These are phyloP conservation scores for Rhizopogon sp. DNA, from an alignment of 768 basidiomycete genomes.

Conservation along the genomic window DNA sequence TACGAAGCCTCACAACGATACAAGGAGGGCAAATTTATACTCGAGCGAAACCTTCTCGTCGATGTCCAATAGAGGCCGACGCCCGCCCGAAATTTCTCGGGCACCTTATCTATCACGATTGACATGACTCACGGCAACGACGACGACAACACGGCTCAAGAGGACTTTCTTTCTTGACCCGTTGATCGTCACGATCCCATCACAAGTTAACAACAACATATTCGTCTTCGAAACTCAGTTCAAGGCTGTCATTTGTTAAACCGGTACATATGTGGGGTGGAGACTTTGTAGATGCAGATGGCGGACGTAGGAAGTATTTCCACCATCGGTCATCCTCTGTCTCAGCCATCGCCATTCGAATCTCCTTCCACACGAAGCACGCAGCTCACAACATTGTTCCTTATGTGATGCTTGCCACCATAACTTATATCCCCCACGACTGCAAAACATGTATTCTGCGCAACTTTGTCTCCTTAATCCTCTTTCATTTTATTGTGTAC, in stretches of 20 bases:
- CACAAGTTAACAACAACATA: conserved; percentile 13
- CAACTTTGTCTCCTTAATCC: background rate
- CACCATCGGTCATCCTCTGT: background rate
- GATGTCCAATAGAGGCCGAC: conserved; percentile 66
- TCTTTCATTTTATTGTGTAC: background rate
- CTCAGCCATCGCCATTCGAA: conserved; percentile 2
- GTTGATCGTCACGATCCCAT: conserved; percentile 12
- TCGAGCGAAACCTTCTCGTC: conserved; percentile 86
- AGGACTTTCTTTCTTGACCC: conserved; percentile 4
- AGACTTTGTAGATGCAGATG: background rate
- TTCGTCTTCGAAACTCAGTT: conserved; percentile 1
- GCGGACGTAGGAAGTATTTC: conserved; percentile 6
- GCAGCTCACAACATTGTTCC: background rate
- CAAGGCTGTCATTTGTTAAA: conserved; percentile 15
- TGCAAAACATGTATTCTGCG: background rate
- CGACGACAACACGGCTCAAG: conserved; percentile 7
- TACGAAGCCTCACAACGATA: conserved; percentile 91
- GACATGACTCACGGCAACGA: conserved; percentile 8
- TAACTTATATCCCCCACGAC: background rate
- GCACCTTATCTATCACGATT: conserved; percentile 3
- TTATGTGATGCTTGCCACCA: background rate
- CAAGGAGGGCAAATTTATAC: conserved; percentile 98
- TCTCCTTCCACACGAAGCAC: conserved; percentile 2
- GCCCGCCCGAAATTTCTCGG: conserved; percentile 7
- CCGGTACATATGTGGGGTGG: conserved; percentile 11